A percentile compares a stretch with the other conserved stretches of the same genome.
Conservation (phyloP, 2,329 filamentous ascomycete species). For the Aspergillus clavatus region DNA sequence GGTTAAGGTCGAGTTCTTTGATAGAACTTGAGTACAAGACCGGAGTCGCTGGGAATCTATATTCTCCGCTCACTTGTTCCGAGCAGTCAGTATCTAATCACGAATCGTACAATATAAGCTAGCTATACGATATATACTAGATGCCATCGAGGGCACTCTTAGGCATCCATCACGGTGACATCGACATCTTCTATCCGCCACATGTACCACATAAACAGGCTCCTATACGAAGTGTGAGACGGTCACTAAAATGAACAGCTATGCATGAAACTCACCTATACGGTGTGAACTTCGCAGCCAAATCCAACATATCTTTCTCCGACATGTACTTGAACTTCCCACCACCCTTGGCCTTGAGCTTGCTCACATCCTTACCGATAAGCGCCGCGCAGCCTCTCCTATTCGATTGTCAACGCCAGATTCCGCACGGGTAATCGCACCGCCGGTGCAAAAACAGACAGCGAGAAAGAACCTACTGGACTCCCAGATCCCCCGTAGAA, state of each 20-base stretch:
- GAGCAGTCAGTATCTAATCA: not conserved
- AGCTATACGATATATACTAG: too few relatives aligned
- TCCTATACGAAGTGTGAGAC: constrained; percentile 50
- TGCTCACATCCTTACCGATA: constrained; percentile 73
- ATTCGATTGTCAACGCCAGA: constrained; percentile 10
- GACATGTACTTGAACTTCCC: constrained; percentile 99
- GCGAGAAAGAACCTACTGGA: constrained; percentile 57
- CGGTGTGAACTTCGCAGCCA: constrained; percentile 73
- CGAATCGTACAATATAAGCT: too few relatives aligned
- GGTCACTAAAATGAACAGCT: too few relatives aligned
- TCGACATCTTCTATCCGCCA: constrained; percentile 82
- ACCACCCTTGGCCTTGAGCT: constrained; percentile 70
- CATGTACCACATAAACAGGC: constrained; percentile 98
- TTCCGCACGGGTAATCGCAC: not conserved
- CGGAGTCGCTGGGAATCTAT: too few relatives aligned
- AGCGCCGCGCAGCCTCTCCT: constrained; percentile 84
- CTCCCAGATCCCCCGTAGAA: constrained; percentile 82
- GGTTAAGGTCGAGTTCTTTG: too few relatives aligned
- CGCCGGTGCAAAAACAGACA: too few relatives aligned
- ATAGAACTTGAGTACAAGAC: too few relatives aligned
- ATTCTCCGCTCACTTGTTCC: too few relatives aligned
- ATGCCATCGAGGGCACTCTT: too few relatives aligned
- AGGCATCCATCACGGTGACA: constrained; percentile 47
- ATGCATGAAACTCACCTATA: constrained; percentile 56
- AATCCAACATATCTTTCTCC: constrained; percentile 84